Base-by-base conservation (phyloP, 345 rosid species). In the Abelmoschus esculentus region DNA sequence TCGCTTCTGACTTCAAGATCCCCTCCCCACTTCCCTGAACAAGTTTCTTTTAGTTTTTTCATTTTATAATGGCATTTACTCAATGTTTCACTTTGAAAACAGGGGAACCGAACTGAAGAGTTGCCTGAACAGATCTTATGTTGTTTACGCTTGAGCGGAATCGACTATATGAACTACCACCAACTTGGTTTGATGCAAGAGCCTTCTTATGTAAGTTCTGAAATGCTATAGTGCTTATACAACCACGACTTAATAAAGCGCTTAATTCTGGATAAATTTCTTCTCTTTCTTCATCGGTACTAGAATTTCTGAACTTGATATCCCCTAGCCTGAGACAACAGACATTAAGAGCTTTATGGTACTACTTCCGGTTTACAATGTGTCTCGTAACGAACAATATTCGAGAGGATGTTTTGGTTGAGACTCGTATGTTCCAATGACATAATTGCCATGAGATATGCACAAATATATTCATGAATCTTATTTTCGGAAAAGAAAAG, bases 71-170 rank as follows among this genome's bases (percentile, higher is more conserved):
- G 32, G 59, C 72, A 13, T 54, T 47, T 26, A 22, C 17, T 13
- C 8, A 11, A 61, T 67, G 50, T 60, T 73, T 66, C 68, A 2
- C 31, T 70, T 60, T 66, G 70, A 34, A 56, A 74, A 77, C 90
- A 93, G 97, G 98, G 97, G 53, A 81, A 83, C 78, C 91, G 89
- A 83, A 79, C 82, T 1, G 98, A 93, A 80, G 98, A 93, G 84
- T 65, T 93, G 82, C 98, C 97, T 5, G 97, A 93, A 82, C 92
- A 88, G 86, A 72, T 93, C 62, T 80, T 93, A 60, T 93, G 92
- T 77, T 89, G 98, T 67, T 66, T 91, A 63, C 80, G 96, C 34
- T 80, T 91, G 72, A 93, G 84, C 52, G 87, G 91, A 36, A 81
- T 93, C 38, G 91, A 93, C 76, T 86, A 88, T 84, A 80, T 78